Percentiles rank a stretch among this genome's conserved stretches.
Evolutionary conservation across 495 filamentous ascomycete genomes (phyloP).

Genomic region (Annulohypoxylon bovei): DNA sequence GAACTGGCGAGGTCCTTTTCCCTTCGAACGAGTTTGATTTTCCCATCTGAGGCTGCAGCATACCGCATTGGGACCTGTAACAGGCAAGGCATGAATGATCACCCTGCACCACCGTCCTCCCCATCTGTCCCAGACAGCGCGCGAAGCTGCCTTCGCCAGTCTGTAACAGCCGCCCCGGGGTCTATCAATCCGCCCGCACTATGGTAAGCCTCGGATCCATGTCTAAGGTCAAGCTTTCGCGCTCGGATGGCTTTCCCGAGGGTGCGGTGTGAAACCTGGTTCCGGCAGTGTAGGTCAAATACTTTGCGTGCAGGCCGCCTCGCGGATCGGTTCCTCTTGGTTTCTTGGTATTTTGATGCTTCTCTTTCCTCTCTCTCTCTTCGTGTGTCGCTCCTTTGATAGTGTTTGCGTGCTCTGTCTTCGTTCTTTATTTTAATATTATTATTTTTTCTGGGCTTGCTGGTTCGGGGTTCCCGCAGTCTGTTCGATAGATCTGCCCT

Average conservation of each 20-base stretch:
- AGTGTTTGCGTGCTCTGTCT: conserved; percentile 13
- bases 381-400: conserved; percentile 29
- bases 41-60: conserved; percentile 7
- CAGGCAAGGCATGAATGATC: conserved; percentile 38
- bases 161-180: conserved; percentile 18
- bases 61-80: conserved; percentile 15
- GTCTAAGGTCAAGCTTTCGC: neutral
- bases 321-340: neutral
- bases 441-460: conserved; percentile 22
- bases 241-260: conserved; percentile 31
- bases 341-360: conserved; percentile 6
- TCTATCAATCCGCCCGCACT: neutral
- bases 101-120: conserved; percentile 5
- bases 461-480: conserved; percentile 35
- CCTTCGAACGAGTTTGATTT: conserved; percentile 20
- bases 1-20: neutral
- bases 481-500: conserved; percentile 8
- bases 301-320: neutral
- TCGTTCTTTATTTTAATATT: neutral
- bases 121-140: conserved; percentile 15
- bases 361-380: conserved; percentile 1
- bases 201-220: neutral
- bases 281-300: conserved; percentile 5
- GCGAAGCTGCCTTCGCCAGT: neutral
- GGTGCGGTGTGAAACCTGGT: conserved; percentile 23